A percentile compares a stretch with the other conserved stretches of the same genome.
Evolutionary conservation across 352 stramenopile genomes (phyloP).

Genomic region (Globisporangium camurandrum): DNA sequence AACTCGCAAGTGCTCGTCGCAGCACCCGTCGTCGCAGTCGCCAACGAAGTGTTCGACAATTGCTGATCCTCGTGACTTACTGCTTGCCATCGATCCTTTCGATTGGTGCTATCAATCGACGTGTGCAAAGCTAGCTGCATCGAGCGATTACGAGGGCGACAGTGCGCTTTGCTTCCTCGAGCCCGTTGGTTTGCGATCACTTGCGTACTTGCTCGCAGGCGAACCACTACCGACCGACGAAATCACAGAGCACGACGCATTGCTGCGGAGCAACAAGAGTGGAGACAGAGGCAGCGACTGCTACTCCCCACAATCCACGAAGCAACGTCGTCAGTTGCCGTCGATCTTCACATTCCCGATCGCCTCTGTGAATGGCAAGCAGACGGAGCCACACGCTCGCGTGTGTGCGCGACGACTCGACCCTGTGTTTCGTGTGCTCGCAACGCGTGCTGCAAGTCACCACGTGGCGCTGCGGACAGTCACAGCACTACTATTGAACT

Average conservation of each 20-base stretch:
- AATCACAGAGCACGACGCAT: slow-evolving; percentile 23
- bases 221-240: slow-evolving; percentile 35
- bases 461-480: slow-evolving; percentile 36
- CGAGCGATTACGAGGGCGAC: slow-evolving; percentile 11
- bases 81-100: slow-evolving; percentile 45
- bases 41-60: neutral
- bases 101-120: slow-evolving; percentile 44
- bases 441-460: slow-evolving; percentile 7
- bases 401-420: neutral
- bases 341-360: slow-evolving; percentile 35
- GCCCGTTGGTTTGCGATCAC: slow-evolving; percentile 30
- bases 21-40: neutral
- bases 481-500: slow-evolving; percentile 19
- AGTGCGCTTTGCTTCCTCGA: slow-evolving; percentile 22
- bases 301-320: slow-evolving; percentile 3
- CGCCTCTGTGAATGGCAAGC: neutral
- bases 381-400: neutral
- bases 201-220: slow-evolving; percentile 27
- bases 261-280: neutral
- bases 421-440: slow-evolving; percentile 5
- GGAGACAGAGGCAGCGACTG: neutral
- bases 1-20: too few relatives aligned
- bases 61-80: slow-evolving; percentile 27
- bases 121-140: slow-evolving; percentile 14
- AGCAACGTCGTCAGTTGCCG: slow-evolving; percentile 12